Percentiles rank a stretch among this genome's conserved stretches.
Evolutionary conservation across 2,329 filamentous ascomycete species (phyloP).

Genomic region (Fusarium xylarioides): DNA sequence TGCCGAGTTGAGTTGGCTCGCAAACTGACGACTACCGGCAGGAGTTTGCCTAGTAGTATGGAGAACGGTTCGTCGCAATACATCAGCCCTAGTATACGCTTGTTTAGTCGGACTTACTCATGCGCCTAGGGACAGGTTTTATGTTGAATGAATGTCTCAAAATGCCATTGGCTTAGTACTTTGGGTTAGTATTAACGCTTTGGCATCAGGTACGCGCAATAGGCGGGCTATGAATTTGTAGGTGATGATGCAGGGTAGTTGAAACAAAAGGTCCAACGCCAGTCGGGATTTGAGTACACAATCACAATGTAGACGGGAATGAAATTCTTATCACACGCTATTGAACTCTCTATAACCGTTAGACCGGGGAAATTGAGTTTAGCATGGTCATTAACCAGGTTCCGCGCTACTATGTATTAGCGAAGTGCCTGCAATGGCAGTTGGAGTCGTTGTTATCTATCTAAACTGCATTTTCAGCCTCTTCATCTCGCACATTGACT

Average conservation of each 20-base stretch:
- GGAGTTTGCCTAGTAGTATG: constrained; percentile 16
- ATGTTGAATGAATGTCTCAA: constrained; percentile 8
- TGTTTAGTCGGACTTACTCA: constrained; percentile 19
- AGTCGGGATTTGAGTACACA: background rate
- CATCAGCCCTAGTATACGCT: constrained; percentile 14
- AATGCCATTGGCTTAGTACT: background rate
- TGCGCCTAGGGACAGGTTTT: constrained; percentile 13
- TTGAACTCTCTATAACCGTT: background rate
- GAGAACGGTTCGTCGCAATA: constrained; percentile 12
- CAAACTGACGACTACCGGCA: constrained; percentile 22
- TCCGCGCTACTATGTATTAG: background rate
- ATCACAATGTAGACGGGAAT: constrained; percentile 8
- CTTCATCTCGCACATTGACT: background rate
- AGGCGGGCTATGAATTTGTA: constrained; percentile 4
- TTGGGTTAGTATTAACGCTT: background rate
- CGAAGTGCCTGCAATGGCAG: background rate
- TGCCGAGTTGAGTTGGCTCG: constrained; percentile 17
- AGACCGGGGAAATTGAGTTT: background rate
- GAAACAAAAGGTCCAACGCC: constrained; percentile 9
- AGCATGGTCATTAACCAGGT: background rate
- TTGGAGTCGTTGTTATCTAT: background rate
- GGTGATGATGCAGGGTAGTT: constrained; percentile 22
- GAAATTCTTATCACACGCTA: constrained; percentile 6
- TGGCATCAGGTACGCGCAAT: constrained; percentile 13
- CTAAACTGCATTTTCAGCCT: background rate